Conservation (phyloP, 2,329 filamentous ascomycete genomes). For the Apiospora rasikravindrae region DNA sequence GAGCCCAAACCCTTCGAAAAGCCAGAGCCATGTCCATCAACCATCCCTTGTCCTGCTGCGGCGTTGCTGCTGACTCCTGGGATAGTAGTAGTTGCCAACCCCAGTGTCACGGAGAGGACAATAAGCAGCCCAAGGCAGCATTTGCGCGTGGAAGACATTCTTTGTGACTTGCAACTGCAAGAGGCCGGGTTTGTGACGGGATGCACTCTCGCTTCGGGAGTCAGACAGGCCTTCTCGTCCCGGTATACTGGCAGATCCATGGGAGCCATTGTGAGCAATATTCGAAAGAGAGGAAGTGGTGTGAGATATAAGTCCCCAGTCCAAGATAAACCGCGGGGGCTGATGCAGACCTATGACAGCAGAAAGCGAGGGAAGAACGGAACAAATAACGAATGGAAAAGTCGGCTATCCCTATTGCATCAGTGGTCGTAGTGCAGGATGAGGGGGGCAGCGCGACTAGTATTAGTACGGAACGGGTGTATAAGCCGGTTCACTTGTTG, state of each 20-base stretch:
- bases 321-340: background rate
- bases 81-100: constrained; percentile 40
- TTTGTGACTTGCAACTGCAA: constrained; percentile 25
- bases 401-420: constrained; percentile 3
- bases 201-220: background rate
- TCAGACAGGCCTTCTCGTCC: constrained; percentile 11
- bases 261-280: background rate
- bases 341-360: background rate
- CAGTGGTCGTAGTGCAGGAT: constrained; percentile 13
- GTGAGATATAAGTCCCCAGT: background rate
- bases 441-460: constrained; percentile 5
- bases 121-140: constrained; percentile 42
- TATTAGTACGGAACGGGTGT: constrained; percentile 17
- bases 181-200: constrained; percentile 1
- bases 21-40: constrained; percentile 34
- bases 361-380: background rate
- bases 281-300: background rate
- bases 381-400: constrained; percentile 5
- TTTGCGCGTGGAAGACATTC: constrained; percentile 45
- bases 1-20: constrained; percentile 62
- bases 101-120: constrained; percentile 39
- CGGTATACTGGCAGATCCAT: background rate
- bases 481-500: constrained; percentile 12
- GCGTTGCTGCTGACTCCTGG: constrained; percentile 28
- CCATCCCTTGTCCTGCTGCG: constrained; percentile 23